Conservation (phyloP, 1,139 yeast genomes). For the Entelexis sorbosivorans region DNA sequence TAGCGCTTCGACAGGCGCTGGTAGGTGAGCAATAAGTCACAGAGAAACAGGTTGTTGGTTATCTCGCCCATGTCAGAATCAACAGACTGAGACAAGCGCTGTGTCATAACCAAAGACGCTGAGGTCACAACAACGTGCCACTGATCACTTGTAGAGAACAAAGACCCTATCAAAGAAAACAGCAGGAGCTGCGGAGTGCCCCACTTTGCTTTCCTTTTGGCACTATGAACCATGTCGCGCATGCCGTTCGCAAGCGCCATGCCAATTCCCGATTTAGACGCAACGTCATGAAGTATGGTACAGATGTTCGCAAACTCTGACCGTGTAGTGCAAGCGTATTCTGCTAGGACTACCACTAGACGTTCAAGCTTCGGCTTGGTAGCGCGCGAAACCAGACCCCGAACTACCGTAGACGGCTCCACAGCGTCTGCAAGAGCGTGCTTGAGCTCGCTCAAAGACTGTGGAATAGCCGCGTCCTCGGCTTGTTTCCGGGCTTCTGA, state of each 20-base stretch:
- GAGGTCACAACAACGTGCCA: conserved; percentile 89
- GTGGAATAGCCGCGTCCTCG: conserved; percentile 36
- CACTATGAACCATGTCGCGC: conserved; percentile 37
- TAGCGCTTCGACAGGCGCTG: conserved; percentile 72
- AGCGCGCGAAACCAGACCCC: conserved; percentile 45
- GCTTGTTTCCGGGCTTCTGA: neutral
- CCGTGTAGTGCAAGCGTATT: conserved; percentile 35
- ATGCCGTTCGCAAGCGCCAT: conserved; percentile 49
- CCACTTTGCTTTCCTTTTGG: conserved; percentile 11
- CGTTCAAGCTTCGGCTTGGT: conserved; percentile 63
- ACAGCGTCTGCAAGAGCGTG: conserved; percentile 31
- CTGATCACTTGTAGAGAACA: conserved; percentile 91
- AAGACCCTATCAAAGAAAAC: conserved; percentile 57
- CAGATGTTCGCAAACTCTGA: conserved; percentile 40
- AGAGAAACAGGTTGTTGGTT: conserved; percentile 37
- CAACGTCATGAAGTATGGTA: conserved; percentile 44
- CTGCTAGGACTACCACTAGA: conserved; percentile 60
- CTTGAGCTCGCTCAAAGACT: conserved; percentile 36
- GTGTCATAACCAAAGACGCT: conserved; percentile 59
- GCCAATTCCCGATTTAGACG: conserved; percentile 49
- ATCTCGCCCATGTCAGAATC: conserved; percentile 29
- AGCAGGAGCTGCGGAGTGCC: conserved; percentile 44
- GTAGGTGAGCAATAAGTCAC: conserved; percentile 54
- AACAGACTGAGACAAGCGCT: conserved; percentile 43
- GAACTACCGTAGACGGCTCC: conserved; percentile 57